Evolutionary conservation across 2,329 filamentous ascomycete genomes (phyloP), one percentile per base, ranked within the genome.

Genomic region (Exophiala oligosperma): DNA sequence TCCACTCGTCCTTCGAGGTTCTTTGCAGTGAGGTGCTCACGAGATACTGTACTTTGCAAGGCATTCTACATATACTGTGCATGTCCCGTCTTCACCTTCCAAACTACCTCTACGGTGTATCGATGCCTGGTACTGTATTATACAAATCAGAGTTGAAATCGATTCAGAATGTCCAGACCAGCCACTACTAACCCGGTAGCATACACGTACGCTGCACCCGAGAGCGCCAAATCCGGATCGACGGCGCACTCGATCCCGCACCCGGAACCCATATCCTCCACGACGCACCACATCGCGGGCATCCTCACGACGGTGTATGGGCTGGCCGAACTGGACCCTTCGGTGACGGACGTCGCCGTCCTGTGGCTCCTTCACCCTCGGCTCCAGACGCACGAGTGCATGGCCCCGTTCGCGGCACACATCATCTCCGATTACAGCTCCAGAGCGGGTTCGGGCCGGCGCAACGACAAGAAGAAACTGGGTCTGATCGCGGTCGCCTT

Each of bases 331-430:
- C 80, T 96, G 0, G 77, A 85, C 1, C n/a, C 70, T 12, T 74
- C 80, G 12, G 76, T 81, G 2, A 73, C 72, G 4, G 75, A 79
- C 32, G 77, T 96, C 37, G 86, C 91, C 24, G 90, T 89, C 67
- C 83, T 97, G n/a, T 97, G 92, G 91, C 85, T 97, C 11, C 83
- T 97, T 17, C 92, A 97, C 70, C 90, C 90, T 2, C 85, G 94
- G 24, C 80, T 88, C 0, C 81, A 87, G 54, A 84, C 79, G 0
- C 86, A 89, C 69, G 84, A 84, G 55, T 83, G 83, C 62, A 97
- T 97, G 92, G 79, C 80, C 1, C 84, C 84, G 28, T 82, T 94
- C 54, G 92, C 91, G 2, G 76, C 81, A n/a, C 81, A 83, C 4
- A 79, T 85, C 11, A 80, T 97, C 50, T 74, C 77, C n/a, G 82